Base-by-base conservation (phyloP, 2,329 filamentous ascomycete species). In the Pseudodiploospora longispora region DNA sequence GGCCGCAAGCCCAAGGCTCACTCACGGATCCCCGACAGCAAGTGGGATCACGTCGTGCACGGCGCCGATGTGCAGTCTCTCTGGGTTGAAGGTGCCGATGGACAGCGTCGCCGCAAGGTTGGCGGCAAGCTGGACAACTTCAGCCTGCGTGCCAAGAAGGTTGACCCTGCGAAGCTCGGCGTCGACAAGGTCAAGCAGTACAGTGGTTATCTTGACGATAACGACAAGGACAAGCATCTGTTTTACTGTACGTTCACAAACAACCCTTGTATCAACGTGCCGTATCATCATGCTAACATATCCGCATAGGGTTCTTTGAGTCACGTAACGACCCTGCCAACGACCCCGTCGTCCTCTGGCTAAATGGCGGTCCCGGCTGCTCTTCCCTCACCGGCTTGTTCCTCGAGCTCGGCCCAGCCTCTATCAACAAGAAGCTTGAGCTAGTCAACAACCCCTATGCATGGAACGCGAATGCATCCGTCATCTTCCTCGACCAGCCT, bases 181-280 rank as follows among this genome's bases (percentile, higher is more conserved):
- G 79, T 97, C 60, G 93, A 98, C 65, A 86, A 74, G 38, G 90
- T 96, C 59, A 97, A 95, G 80, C 91, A 97, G 68, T 96, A 94
- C 78, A 94, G 86, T 59, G 93, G 93, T 49, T 98, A 98, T 68
- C 81, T 98, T 36, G 93, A 97, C 64, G 87, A 97, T 58, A 85
- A 95, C 46, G 87, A 91, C 61, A 83, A 91, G 53, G 90, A 97
- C 67, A 96, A 97, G 81, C 91, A 97, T 67, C 72, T 97, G 47
- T 97, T 98, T 66, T 97, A 96, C 72, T 97, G 90, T 93, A 71
- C 75, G 86, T 69, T 30, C 12, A 19, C 32, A 6, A 10, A 10
- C 30, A 30, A 10, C 30, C 32, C 19, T n/a, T 10, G 8, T 19
- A 19, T n/a, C n/a, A 3, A 43, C 27, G 10, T 31, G 30, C 27